Evolutionary conservation across 495 filamentous ascomycete genomes (phyloP).

Genomic region (Talaromyces ruber): DNA sequence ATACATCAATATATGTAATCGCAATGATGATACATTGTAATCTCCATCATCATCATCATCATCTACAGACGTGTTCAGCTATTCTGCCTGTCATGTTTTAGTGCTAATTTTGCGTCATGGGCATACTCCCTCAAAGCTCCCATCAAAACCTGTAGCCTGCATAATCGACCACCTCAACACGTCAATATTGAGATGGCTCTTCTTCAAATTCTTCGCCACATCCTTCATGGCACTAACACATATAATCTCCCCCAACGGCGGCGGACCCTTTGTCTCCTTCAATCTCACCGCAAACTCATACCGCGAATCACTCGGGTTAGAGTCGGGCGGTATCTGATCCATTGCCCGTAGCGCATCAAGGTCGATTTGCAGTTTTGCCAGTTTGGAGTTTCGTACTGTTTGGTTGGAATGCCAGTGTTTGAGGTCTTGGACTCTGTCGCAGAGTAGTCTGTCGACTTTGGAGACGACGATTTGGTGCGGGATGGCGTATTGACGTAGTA

Average conservation of each 20-base stretch:
- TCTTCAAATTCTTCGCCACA: slow-evolving; percentile 12
- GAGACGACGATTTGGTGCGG: slow-evolving; percentile 74
- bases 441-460: slow-evolving; percentile 60
- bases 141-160: slow-evolving; percentile 40
- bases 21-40: neutral
- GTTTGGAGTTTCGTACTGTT: slow-evolving; percentile 17
- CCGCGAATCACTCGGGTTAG: neutral
- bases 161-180: slow-evolving; percentile 43
- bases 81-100: neutral
- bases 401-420: slow-evolving; percentile 18
- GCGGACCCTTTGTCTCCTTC: slow-evolving; percentile 24
- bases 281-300: neutral
- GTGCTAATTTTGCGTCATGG: neutral
- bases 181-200: slow-evolving; percentile 34
- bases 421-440: slow-evolving; percentile 20
- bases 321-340: neutral
- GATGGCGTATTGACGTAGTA: slow-evolving; percentile 54
- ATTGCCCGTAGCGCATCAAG: slow-evolving; percentile 8
- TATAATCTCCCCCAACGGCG: slow-evolving; percentile 42
- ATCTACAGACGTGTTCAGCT: neutral
- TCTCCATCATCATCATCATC: no score
- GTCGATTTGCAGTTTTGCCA: slow-evolving; percentile 21
- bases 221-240: slow-evolving; percentile 32
- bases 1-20: neutral
- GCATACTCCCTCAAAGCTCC: slow-evolving; percentile 12